These are phyloP conservation scores for Eragrostis nindensis DNA, from an alignment of 176 grass and related monocot species.

Conservation along the genomic window DNA sequence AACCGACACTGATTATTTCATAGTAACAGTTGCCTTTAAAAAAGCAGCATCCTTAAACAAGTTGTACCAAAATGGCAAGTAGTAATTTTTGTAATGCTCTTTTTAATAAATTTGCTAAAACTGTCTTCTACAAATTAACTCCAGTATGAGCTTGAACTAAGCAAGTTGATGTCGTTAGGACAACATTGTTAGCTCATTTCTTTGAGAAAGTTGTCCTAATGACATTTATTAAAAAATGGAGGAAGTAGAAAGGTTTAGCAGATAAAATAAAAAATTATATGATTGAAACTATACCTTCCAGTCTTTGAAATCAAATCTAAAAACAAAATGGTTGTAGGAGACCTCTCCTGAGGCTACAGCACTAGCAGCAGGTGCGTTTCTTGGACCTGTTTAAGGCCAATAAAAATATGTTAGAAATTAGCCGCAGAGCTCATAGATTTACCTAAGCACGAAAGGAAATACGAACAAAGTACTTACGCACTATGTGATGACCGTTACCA, in stretches of 20 bases:
- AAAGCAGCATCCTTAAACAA: conserved; percentile 1
- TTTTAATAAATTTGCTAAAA: neutral
- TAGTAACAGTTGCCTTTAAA: neutral
- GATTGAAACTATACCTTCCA: conserved; percentile 68
- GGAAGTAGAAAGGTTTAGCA: neutral
- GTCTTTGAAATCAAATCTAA: conserved; percentile 85
- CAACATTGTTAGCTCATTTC: no score
- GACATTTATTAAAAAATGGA: no score
- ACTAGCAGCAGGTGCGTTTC: conserved; percentile 79
- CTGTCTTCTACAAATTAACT: neutral
- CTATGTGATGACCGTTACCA: conserved; percentile 67
- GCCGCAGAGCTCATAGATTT: neutral
- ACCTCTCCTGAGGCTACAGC: conserved; percentile 74
- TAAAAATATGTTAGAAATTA: conserved; percentile 31
- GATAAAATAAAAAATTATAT: neutral
- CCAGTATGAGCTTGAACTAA: neutral
- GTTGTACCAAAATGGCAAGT: neutral
- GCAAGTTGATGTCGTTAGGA: no score
- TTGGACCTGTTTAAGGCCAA: conserved; percentile 58
- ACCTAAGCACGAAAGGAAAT: neutral
- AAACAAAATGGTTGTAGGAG: conserved; percentile 87
- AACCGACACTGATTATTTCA: neutral
- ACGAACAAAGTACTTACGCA: conserved; percentile 59
- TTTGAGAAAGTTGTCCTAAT: no score
- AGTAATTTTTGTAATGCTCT: neutral